Evolutionary conservation across 2,329 filamentous ascomycete species (phyloP), one percentile per base, ranked within the genome.

Genomic region (Colletotrichum camelliae): DNA sequence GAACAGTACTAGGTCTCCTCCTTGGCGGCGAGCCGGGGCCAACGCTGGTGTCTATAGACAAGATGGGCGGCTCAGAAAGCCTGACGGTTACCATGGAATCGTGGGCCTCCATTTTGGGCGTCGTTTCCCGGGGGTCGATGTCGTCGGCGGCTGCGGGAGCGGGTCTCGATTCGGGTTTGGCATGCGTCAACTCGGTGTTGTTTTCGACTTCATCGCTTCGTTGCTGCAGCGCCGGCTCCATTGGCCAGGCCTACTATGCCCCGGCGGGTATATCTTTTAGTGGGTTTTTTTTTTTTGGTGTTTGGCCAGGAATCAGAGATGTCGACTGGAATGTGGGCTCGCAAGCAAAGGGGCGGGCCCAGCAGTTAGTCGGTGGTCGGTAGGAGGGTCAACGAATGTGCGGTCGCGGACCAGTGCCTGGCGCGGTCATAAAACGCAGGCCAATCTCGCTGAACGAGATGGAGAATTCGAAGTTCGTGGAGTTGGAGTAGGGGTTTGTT

Each of bases 41-140:
- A 72, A 84, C 80, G 39, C 85, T 86, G 76, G 87, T 89, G 72
- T 90, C 86, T 78, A 93, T 87, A 78, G 87, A 84, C 80, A 92
- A 80, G 79, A 88, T 80, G 79, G 90, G 84, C 74, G 89, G 87
- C 81, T 95, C 93, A 24, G 94, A 95, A 65, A 95, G 87, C 70
- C 93, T 90, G 60, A 95, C 94, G 9, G 94, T 95, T 61, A 95
- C 93, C 93, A 95, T 93, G 24, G 94, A 95, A 84, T 95, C 93
- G 82, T 90, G 89, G 35, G 81, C 70, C 62, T 68, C 18, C 77
- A 78, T 78, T 64, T 77, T 78, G 55, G 76, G 71, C 37, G 77
- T 78, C 39, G 76, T 78, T 21, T 65, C 74, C 65, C 48, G 68
- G 71, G 33, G 60, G 48, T 70, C n/a, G 48, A 39, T 33, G 48